Conservation (phyloP, 2,329 filamentous ascomycete species). For the Cadophora luteo-olivacea region DNA sequence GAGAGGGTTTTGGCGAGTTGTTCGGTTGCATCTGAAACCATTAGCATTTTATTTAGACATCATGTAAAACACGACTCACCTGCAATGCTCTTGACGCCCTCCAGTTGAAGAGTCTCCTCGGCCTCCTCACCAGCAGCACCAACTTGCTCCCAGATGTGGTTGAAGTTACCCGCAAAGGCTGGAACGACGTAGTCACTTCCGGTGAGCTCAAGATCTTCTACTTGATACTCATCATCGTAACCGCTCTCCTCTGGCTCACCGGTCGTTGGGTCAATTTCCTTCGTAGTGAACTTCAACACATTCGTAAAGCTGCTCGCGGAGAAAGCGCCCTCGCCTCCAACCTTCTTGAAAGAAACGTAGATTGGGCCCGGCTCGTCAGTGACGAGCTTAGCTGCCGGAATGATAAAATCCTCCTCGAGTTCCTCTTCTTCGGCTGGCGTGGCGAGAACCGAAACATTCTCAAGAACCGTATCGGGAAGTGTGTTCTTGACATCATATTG, state of each 20-base stretch:
- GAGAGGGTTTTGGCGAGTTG: conserved; percentile 86
- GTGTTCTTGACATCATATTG: conserved; percentile 99
- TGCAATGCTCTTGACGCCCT: conserved; percentile 88
- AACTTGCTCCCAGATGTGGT: conserved; percentile 93
- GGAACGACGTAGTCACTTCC: conserved; percentile 95
- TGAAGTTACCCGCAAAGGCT: conserved; percentile 93
- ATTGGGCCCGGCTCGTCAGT: conserved; percentile 91
- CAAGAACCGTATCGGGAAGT: conserved; percentile 85
- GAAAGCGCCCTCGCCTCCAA: conserved; percentile 76
- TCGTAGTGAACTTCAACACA: conserved; percentile 93
- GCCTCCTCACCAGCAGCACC: conserved; percentile 88
- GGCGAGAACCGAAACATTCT: conserved; percentile 85
- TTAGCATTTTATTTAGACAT: conserved; percentile 39
- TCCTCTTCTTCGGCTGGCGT: conserved; percentile 83
- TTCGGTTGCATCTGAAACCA: conserved; percentile 80
- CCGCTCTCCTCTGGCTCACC: conserved; percentile 88
- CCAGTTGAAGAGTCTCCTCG: conserved; percentile 88
- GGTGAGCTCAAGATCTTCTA: conserved; percentile 88
- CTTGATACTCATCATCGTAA: conserved; percentile 97
- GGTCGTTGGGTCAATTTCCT: conserved; percentile 96
- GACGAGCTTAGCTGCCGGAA: conserved; percentile 81
- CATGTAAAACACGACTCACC: conserved; percentile 58
- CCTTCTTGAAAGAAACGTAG: conserved; percentile 93
- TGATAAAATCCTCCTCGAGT: conserved; percentile 90
- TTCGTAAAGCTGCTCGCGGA: conserved; percentile 87